Base-by-base conservation (phyloP, 306 rosid species). In the Pyrus communis region DNA sequence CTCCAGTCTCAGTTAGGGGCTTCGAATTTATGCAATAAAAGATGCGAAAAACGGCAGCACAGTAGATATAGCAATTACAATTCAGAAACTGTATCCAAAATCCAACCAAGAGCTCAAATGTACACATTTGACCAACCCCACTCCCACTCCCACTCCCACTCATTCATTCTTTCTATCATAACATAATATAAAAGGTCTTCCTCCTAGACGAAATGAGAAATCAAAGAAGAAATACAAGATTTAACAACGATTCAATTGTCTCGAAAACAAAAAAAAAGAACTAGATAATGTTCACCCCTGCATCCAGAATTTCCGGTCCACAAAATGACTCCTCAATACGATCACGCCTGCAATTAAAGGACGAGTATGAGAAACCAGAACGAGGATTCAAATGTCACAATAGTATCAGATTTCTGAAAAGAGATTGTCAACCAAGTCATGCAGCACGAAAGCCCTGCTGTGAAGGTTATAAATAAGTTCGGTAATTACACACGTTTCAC, bases 201-300 rank as follows among this genome's bases (percentile, higher is more conserved):
- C 92, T 81, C 21, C 92, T 82, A 85, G 74, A 69, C 33, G 81
- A 78, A 81, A 78, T 22, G 80, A 74, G 62, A 25, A 63, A 23
- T 55, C 58, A 71, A 70, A 55, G 74, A 42, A 67, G 60, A 63
- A 22, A 77, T 46, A 84, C 79, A 74, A 84, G 79, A 70, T 86
- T 83, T 70, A 79, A 88, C 73, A 80, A 83, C 82, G 81, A 80
- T 79, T 70, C 80, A 84, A 82, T 85, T 64, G 87, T 88, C 83
- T 79, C 79, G 21, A 40, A 84, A 12, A 11, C 1, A 49, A 49
- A 49, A 3, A 21, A 9, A 75, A 79, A 78, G 73, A 85, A 87
- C 93, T 88, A 91, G 97, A 89, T 89, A 91, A 91, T 88, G 85
- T 88, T 78, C 96, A 86, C 89, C 98, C 91, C 98, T 85, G 96